phyloP scores from a whole-genome alignment of 2,329 filamentous ascomycete genomes.

The Phialemoniopsis sp. region DNA sequence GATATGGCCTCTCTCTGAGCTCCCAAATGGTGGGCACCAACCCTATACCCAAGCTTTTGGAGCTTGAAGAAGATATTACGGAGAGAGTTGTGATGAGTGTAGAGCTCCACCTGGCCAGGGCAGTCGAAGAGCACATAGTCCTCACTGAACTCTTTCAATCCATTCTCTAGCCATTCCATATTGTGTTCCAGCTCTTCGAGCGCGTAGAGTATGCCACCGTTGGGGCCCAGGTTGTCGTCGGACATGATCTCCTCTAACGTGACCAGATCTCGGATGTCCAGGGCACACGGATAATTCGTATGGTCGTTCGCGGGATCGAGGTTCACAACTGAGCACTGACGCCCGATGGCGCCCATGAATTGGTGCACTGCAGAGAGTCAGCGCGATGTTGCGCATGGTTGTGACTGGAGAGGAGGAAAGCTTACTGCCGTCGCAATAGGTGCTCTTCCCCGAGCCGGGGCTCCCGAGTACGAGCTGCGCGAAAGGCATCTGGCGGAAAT shows the following conservation, averaged over 20 bases:
- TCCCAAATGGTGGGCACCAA: slow-evolving; percentile 38
- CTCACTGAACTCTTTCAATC: slow-evolving; percentile 74
- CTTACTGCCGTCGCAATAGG: slow-evolving; percentile 92
- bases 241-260: slow-evolving; percentile 95
- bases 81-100: slow-evolving; percentile 89
- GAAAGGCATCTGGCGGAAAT: slow-evolving; percentile 45
- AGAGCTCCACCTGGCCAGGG: slow-evolving; percentile 93
- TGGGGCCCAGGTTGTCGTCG: slow-evolving; percentile 84
- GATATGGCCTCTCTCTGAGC: not conserved
- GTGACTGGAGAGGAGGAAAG: slow-evolving; percentile 6
- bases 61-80: slow-evolving; percentile 88
- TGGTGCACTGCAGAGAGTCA: slow-evolving; percentile 70
- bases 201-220: slow-evolving; percentile 88
- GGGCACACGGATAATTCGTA: slow-evolving; percentile 80
- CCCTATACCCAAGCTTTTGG: slow-evolving; percentile 88
- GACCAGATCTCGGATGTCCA: slow-evolving; percentile 86
- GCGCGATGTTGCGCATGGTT: slow-evolving; percentile 3
- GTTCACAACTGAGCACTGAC: slow-evolving; percentile 92
- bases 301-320: slow-evolving; percentile 96
- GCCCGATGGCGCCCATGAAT: slow-evolving; percentile 92
- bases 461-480: slow-evolving; percentile 87
- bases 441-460: slow-evolving; percentile 93
- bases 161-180: slow-evolving; percentile 84
- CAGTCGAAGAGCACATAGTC: slow-evolving; percentile 96
- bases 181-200: slow-evolving; percentile 94